phyloP scores from a whole-genome alignment of 306 rosid species.

The Trifolium subterraneum region DNA sequence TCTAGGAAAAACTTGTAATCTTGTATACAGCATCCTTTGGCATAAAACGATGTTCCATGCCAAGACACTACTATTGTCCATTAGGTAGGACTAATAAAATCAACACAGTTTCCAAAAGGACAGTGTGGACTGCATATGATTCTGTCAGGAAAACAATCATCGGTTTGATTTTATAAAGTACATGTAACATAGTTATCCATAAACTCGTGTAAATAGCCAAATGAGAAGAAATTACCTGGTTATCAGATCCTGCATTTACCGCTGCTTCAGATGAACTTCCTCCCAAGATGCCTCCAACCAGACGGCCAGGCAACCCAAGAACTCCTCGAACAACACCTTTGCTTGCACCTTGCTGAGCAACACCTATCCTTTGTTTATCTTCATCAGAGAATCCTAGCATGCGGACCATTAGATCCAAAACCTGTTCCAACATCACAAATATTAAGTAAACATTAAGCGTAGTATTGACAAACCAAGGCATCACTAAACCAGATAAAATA shows the following conservation, averaged over 20 bases:
- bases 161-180: not conserved
- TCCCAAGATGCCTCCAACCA: conserved; percentile 94
- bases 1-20: conserved; percentile 13
- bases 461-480: not conserved
- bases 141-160: not conserved
- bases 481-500: conserved; percentile 12
- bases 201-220: conserved; percentile 4
- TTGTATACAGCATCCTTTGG: not conserved
- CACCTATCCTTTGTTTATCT: conserved; percentile 89
- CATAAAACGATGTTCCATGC: conserved; percentile 7
- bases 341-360: conserved; percentile 80
- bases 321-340: conserved; percentile 97
- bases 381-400: conserved; percentile 95
- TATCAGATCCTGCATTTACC: conserved; percentile 61
- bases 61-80: not conserved
- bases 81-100: conserved; percentile 7
- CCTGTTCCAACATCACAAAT: conserved; percentile 55
- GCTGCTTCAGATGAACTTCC: conserved; percentile 63
- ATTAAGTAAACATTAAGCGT: conserved; percentile 35
- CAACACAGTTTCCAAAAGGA: not conserved
- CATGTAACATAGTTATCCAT: conserved; percentile 7
- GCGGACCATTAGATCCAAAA: conserved; percentile 95
- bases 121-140: not conserved
- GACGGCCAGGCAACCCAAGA: conserved; percentile 88
- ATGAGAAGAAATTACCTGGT: conserved; percentile 57